Evolutionary conservation across 768 basidiomycete species (phyloP), one percentile per base, ranked within the genome.

Genomic region (Rhizopogon rudus): DNA sequence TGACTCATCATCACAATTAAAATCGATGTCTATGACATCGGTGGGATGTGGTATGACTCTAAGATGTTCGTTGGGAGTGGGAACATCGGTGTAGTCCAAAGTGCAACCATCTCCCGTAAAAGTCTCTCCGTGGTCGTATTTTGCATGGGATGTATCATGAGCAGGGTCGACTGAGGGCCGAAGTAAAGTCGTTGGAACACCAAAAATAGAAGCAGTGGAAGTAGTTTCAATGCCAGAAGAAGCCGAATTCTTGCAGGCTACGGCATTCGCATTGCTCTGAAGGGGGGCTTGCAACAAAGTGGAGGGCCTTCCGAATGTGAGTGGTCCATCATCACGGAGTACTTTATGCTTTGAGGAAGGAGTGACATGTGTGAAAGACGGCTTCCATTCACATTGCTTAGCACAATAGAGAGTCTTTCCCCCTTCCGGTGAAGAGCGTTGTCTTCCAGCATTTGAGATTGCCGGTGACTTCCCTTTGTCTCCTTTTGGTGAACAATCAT

Each of bases 1-100:
- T 6, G 83, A 82, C 33, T 79, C 40, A 53, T 69, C 68, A 12
- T 55, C 61, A 16, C 42, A 35, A 37, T 8, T 49, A 16, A 37
- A 25, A n/a, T 49, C 22, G 14, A 49, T 14, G 9, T 49, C 48
- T 37, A 37, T 10, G 20, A 37, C 22, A 25, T 49, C 22, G 14
- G 14, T 48, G 7, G 45, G 14, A 33, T 46, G 31, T 17, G 45
- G 45, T 33, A 8, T 33, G 31, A n/a, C 14, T 35, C 17, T 31
- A 33, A 13, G 13, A 49, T 37, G 14, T 9, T 3, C 22, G 5
- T 10, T 20, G 14, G 48, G 20, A 16, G 22, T 37, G 22, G 16
- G 48, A 6, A 25, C 9, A 49, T 16, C 35, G 9, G 40, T n/a
- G 40, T 22, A 12, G 20, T 42, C 20, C 20, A 5, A 42, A 42